Evolutionary conservation across 2,329 filamentous ascomycete species (phyloP), one percentile per base, ranked within the genome.

Genomic region (Phialophora verrucosa): DNA sequence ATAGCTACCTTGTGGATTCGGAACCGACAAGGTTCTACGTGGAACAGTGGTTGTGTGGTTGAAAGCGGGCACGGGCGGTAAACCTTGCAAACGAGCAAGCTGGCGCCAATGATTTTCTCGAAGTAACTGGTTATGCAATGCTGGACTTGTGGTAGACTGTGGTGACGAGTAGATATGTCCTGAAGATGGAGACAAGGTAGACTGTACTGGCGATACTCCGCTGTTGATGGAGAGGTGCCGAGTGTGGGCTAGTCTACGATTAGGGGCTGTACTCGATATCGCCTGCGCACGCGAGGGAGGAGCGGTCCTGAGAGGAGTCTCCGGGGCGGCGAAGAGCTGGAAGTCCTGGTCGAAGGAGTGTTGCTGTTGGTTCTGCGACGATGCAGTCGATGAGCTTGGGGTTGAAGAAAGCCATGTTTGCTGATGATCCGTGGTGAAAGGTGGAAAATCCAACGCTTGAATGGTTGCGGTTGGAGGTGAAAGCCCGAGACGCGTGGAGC

Each of bases 401-500:
- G 74, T 72, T 72, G 74, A 65, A 63, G 65, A 62, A 76, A 70
- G 75, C 75, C 76, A 77, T 77, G 57, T 53, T 72, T 69, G 68
- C 72, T 74, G 73, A 63, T 69, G 64, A 75, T 76, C 75, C 75
- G 75, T 77, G 74, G 71, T 75, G 75, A 77, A 77, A 69, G 74
- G 73, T 72, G 71, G 71, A 60, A 70, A 73, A 74, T 75, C 72
- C 72, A 72, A 69, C 65, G 73, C 58, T 63, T 67, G 66, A 76
- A 77, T 76, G 71, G 71, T 76, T 71, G 74, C 74, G 72, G 74
- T 68, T 62, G 70, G 71, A 59, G 59, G 54, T 71, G 71, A 68
- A 70, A 70, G 69, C 69, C 69, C 67, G 69, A 65, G 69, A 71
- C 70, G 71, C 73, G 64, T 61, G 66, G 54, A 58, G 72, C 70